phyloP scores from a whole-genome alignment of 495 filamentous ascomycete genomes.

The Penicillium lividum region DNA sequence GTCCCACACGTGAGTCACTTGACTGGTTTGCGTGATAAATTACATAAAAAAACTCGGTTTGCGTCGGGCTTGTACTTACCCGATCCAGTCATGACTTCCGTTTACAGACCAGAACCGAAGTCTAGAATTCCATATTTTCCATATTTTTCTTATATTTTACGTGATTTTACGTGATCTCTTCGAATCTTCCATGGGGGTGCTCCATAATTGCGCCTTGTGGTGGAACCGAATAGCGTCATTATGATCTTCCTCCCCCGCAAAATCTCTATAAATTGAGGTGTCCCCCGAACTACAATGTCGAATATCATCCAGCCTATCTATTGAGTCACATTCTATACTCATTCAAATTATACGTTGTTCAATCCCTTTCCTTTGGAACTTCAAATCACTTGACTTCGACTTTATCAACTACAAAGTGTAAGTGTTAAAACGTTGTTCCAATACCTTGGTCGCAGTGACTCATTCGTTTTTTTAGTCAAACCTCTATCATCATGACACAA shows the following conservation, averaged over 20 bases:
- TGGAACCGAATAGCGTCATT: constrained; percentile 20
- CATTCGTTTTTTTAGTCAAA: neutral
- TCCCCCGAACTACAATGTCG: constrained; percentile 9
- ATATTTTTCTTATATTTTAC: neutral
- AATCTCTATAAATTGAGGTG: constrained; percentile 14
- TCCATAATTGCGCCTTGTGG: neutral
- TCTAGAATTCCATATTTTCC: constrained; percentile 14
- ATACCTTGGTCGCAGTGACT: neutral
- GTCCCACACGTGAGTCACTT: constrained; percentile 5
- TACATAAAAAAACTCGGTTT: constrained; percentile 18
- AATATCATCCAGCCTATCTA: constrained; percentile 1
- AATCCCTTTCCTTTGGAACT: neutral
- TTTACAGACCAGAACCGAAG: constrained; percentile 8
- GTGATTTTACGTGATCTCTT: neutral
- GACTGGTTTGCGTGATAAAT: constrained; percentile 19
- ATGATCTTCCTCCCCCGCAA: constrained; percentile 22
- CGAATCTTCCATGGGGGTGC: neutral
- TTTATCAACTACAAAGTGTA: neutral
- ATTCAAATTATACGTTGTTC: neutral
- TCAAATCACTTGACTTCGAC: too few relatives aligned
- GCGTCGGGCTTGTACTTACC: constrained; percentile 16
- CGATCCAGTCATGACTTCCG: constrained; percentile 12
- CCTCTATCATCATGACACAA: constrained; percentile 2
- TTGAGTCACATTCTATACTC: neutral
- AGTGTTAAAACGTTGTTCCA: neutral